These are phyloP conservation scores for Diaporthe helianthi DNA, from an alignment of 2,329 filamentous ascomycete genomes.

Conservation along the genomic window DNA sequence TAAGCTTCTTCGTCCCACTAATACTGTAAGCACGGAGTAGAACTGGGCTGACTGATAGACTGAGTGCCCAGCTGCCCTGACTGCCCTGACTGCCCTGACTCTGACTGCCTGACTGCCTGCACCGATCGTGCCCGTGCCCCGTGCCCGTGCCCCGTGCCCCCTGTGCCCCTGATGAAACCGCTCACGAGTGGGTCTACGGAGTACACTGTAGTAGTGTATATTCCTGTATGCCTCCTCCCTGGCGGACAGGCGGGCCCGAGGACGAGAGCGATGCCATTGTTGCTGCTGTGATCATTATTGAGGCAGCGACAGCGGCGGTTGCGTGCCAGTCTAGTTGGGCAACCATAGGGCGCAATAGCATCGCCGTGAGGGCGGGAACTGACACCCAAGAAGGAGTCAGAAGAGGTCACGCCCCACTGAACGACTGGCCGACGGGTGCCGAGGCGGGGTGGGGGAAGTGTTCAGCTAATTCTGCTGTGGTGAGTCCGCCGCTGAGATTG, in stretches of 20 bases:
- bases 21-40: too few species aligned
- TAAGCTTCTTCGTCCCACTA: constrained; percentile 26
- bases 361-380: constrained; percentile 20
- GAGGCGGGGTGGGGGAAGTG: constrained; percentile 4
- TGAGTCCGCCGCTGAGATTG: constrained; percentile 29
- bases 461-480: constrained; percentile 15
- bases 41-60: too few species aligned
- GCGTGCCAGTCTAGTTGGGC: constrained; percentile 10
- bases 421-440: constrained; percentile 12
- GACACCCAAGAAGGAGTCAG: constrained; percentile 1
- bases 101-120: constrained; percentile 2
- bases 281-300: constrained; percentile 18
- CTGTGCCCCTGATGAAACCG: constrained; percentile 35
- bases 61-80: too few species aligned
- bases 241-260: constrained; percentile 4
- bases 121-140: background rate
- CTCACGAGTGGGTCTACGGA: constrained; percentile 23
- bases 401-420: background rate
- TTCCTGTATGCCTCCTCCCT: too few species aligned
- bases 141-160: background rate
- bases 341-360: constrained; percentile 26
- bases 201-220: too few species aligned
- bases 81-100: too few species aligned
- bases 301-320: background rate
- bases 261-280: constrained; percentile 6